Evolutionary conservation across 805 yeast genomes (phyloP).

Genomic region (Kazachstania martiniae): DNA sequence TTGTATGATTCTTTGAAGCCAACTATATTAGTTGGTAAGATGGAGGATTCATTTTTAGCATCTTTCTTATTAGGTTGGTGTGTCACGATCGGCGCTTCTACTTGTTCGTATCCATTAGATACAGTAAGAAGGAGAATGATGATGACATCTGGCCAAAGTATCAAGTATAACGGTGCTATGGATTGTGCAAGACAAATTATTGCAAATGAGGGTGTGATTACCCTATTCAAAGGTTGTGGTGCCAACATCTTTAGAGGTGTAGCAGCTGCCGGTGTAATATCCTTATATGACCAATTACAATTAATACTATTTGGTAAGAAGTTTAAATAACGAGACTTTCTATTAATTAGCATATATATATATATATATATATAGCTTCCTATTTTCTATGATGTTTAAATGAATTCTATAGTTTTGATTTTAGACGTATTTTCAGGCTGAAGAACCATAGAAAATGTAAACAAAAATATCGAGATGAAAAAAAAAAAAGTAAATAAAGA

Average conservation of each 20-base stretch:
- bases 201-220: conserved; percentile 87
- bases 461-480: not conserved
- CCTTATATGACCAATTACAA: conserved; percentile 95
- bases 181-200: conserved; percentile 88
- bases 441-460: too few relatives aligned
- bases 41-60: conserved; percentile 90
- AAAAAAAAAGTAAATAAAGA: not conserved
- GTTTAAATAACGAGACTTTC: conserved; percentile 43
- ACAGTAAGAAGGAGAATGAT: conserved; percentile 99
- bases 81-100: conserved; percentile 97
- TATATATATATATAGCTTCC: too few relatives aligned
- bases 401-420: too few relatives aligned
- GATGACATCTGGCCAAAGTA: conserved; percentile 99
- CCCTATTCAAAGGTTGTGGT: conserved; percentile 98
- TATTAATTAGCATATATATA: not conserved
- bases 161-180: conserved; percentile 89
- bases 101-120: conserved; percentile 98
- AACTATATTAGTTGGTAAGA: conserved; percentile 83
- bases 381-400: too few relatives aligned
- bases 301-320: conserved; percentile 92
- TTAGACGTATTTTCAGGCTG: too few relatives aligned
- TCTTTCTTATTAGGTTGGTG: conserved; percentile 95
- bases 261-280: conserved; percentile 99
- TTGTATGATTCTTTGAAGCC: conserved; percentile 95
- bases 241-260: conserved; percentile 99